Percentiles rank a stretch among this genome's conserved stretches.
These are phyloP conservation scores for Emergomyces pasteurianus DNA, from an alignment of 2,329 filamentous ascomycete species.

Conservation along the genomic window DNA sequence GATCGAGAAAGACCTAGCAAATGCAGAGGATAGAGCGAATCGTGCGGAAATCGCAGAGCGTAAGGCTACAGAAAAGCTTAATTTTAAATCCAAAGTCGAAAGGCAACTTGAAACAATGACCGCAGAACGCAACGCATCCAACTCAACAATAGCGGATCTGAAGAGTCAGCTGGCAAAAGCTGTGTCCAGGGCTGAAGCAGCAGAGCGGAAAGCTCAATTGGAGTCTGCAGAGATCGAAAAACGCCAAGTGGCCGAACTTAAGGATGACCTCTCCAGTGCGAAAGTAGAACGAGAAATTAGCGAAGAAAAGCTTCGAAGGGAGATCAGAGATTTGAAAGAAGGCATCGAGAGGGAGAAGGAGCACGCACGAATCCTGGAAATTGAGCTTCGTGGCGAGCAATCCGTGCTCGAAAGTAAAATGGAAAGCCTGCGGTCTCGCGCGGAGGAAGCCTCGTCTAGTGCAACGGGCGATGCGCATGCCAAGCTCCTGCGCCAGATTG, in stretches of 20 bases:
- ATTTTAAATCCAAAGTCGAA: slow-evolving; percentile 39
- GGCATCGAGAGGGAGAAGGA: slow-evolving; percentile 63
- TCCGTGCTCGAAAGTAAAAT: slow-evolving; percentile 73
- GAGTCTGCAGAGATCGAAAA: slow-evolving; percentile 58
- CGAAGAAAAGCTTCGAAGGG: slow-evolving; percentile 51
- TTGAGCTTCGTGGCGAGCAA: slow-evolving; percentile 71
- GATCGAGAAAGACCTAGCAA: slow-evolving; percentile 44
- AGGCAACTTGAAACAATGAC: slow-evolving; percentile 51
- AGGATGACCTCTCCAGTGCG: slow-evolving; percentile 51
- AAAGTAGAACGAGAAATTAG: slow-evolving; percentile 67
- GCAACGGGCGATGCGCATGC: slow-evolving; percentile 71
- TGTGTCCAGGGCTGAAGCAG: slow-evolving; percentile 52
- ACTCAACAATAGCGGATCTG: slow-evolving; percentile 54
- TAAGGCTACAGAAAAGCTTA: slow-evolving; percentile 44
- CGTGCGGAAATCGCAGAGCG: slow-evolving; percentile 48
- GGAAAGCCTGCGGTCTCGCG: slow-evolving; percentile 70
- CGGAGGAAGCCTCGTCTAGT: slow-evolving; percentile 81
- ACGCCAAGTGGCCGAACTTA: slow-evolving; percentile 42
- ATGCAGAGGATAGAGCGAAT: slow-evolving; percentile 44
- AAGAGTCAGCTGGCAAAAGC: slow-evolving; percentile 58
- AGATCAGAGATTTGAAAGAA: slow-evolving; percentile 61
- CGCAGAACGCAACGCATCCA: slow-evolving; percentile 51
- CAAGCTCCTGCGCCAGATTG: slow-evolving; percentile 84
- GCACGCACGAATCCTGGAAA: slow-evolving; percentile 53
- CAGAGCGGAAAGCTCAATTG: slow-evolving; percentile 53